Conservation (phyloP, 768 basidiomycete genomes). For the Saitozyma sp. region DNA sequence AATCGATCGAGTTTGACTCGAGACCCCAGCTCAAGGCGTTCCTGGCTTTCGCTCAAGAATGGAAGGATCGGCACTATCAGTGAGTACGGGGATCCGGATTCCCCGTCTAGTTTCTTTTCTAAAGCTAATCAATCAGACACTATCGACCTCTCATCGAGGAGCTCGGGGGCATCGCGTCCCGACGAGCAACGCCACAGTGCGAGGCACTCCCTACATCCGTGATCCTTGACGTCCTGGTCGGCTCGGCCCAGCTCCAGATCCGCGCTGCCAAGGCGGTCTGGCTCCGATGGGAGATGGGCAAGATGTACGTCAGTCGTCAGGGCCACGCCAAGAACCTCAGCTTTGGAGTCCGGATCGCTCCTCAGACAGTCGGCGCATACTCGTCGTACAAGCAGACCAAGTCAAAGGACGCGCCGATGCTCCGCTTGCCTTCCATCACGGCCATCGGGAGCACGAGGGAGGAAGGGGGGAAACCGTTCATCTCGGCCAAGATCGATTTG, state of each 20-base stretch:
- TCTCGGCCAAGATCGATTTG: constrained; percentile 24
- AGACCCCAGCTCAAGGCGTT: constrained; percentile 31
- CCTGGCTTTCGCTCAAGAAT: constrained; percentile 27
- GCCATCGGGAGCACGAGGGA: constrained; percentile 11
- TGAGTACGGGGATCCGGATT: not conserved
- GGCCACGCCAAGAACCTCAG: constrained; percentile 9
- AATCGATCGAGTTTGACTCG: constrained; percentile 24
- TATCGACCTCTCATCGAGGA: constrained; percentile 11
- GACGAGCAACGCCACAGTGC: not conserved
- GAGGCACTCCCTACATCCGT: not conserved
- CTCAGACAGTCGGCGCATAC: constrained; percentile 42
- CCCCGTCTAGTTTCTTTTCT: not conserved
- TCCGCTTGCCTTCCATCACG: constrained; percentile 28
- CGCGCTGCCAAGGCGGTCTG: constrained; percentile 38
- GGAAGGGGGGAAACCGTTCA: not conserved
- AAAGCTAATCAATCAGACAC: constrained; percentile 1
- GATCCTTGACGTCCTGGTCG: constrained; percentile 30
- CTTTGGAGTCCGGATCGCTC: constrained; percentile 25
- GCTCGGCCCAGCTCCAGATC: constrained; percentile 18
- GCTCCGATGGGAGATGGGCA: constrained; percentile 42
- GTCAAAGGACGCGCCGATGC: constrained; percentile 21
- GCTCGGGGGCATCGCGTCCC: not conserved
- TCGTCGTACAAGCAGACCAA: constrained; percentile 24
- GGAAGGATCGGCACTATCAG: constrained; percentile 23
- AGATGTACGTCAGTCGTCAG: constrained; percentile 21